Evolutionary conservation across 108 stramenopile species (phyloP), one percentile per base, ranked within the genome.

Genomic region (Cyclotella baltica): DNA sequence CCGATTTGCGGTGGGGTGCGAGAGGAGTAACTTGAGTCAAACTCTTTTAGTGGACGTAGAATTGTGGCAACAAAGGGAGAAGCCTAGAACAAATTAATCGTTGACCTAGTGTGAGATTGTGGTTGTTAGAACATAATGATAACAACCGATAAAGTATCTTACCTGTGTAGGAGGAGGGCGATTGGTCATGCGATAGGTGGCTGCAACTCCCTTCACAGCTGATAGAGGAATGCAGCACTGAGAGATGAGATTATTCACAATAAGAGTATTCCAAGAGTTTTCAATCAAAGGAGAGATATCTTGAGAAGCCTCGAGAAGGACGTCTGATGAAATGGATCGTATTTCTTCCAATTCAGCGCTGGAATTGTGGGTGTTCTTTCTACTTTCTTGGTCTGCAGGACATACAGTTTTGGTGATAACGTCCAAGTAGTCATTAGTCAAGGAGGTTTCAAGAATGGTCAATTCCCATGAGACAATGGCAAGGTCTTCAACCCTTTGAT

Each of bases 161-260:
- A 61, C 59, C 59, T 61, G 63, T 23, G 88, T 90, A 8, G 95
- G 95, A 34, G 92, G 89, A 22, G 95, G 95, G 30, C 95, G 91
- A 70, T 93, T 96, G 5, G 95, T 96, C 95, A 96, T 96, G 16
- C 95, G 88, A 63, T 96, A 96, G 11, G 92, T 96, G 9, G 92
- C 95, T 19, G 92, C 95, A n/a, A 96, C 95, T 18, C 95, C 95
- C 72, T 96, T 96, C 25, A 96, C 95, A 30, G 92, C 92, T 6
- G 89, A 86, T 36, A 96, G 73, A 20, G 92, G 92, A 35, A 75
- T 74, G 25, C 83, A 89, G 68, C 95, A 96, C 70, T 90, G 88
- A 51, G 78, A 65, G 3, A 86, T 92, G 18, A 96, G 43, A 63
- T 90, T 72, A 11, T 88, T 74, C 8, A 93, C 92, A 72, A 96